A percentile compares a stretch with the other conserved stretches of the same genome.
Evolutionary conservation across 2,329 filamentous ascomycete species (phyloP).

Genomic region (Dryadomyces quercivorus): DNA sequence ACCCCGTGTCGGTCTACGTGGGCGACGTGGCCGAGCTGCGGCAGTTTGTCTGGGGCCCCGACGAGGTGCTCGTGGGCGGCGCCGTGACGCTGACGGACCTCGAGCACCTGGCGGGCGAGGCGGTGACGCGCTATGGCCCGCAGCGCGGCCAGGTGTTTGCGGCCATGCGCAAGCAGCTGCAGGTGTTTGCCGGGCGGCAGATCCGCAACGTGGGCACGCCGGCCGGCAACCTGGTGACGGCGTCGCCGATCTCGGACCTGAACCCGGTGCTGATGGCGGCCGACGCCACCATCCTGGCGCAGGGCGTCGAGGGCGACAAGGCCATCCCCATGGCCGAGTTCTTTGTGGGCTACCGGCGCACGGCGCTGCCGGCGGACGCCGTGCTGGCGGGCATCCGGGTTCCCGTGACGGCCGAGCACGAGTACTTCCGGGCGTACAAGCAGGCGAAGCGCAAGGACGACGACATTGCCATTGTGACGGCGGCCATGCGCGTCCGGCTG

Average conservation of each 20-base stretch:
- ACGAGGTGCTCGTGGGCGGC: slow-evolving; percentile 81
- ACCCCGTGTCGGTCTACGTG: slow-evolving; percentile 80
- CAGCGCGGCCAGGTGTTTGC: slow-evolving; percentile 65
- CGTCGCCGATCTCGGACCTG: slow-evolving; percentile 90
- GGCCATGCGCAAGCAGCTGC: slow-evolving; percentile 88
- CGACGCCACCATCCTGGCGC: slow-evolving; percentile 70
- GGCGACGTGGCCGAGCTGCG: slow-evolving; percentile 85
- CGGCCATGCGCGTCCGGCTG: slow-evolving; percentile 65
- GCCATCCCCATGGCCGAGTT: slow-evolving; percentile 83
- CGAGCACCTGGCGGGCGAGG: slow-evolving; percentile 70
- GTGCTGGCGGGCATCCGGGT: slow-evolving; percentile 83
- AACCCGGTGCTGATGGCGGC: slow-evolving; percentile 90
- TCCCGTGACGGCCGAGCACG: slow-evolving; percentile 64
- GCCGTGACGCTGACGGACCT: slow-evolving; percentile 89
- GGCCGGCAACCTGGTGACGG: slow-evolving; percentile 86
- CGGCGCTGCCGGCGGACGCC: slow-evolving; percentile 67
- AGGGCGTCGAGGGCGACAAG: slow-evolving; percentile 45
- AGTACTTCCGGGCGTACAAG: slow-evolving; percentile 85
- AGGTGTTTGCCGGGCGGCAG: slow-evolving; percentile 88
- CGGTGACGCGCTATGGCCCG: slow-evolving; percentile 65
- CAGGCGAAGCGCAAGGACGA: slow-evolving; percentile 96
- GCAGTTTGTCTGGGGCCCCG: slow-evolving; percentile 66
- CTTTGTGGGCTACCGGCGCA: slow-evolving; percentile 83
- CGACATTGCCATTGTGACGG: slow-evolving; percentile 94
- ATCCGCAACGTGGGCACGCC: slow-evolving; percentile 97